These are phyloP conservation scores for Scleromitrula shiraiana DNA, from an alignment of 2,329 filamentous ascomycete genomes.

Conservation along the genomic window DNA sequence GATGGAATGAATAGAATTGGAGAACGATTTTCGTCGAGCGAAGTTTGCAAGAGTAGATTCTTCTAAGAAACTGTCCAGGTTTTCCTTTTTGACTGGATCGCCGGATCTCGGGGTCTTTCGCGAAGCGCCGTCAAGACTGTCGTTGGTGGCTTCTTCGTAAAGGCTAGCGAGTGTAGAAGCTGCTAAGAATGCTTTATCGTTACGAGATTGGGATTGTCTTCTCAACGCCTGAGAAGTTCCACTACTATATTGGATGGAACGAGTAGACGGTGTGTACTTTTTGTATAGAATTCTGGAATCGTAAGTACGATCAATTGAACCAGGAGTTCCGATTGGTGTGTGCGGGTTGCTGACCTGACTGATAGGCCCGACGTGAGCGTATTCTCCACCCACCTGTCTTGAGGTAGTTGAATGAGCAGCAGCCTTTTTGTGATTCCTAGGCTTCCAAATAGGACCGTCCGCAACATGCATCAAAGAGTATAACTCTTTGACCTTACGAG, in stretches of 20 bases:
- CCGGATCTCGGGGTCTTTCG: not conserved
- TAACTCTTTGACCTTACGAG: not conserved
- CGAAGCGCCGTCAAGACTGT: not conserved
- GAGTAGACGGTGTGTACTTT: constrained; percentile 1
- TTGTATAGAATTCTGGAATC: constrained; percentile 19
- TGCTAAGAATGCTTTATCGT: constrained; percentile 5
- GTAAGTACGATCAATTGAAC: constrained; percentile 10
- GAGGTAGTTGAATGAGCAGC: not conserved
- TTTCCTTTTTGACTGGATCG: not conserved
- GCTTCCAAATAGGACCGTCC: constrained; percentile 16
- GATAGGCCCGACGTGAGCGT: constrained; percentile 17
- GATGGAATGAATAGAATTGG: constrained; percentile 15
- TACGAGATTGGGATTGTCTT: not conserved
- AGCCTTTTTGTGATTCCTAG: not conserved
- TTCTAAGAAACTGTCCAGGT: constrained; percentile 1
- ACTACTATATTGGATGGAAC: not conserved
- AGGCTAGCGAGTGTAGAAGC: constrained; percentile 9
- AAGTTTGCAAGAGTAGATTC: not conserved
- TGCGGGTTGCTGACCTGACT: constrained; percentile 12
- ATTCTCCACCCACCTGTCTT: not conserved
- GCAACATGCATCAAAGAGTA: constrained; percentile 21
- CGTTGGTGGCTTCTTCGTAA: not conserved
- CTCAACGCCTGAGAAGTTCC: not conserved
- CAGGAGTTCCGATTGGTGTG: not conserved
- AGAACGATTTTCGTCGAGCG: constrained; percentile 5